Conservation (phyloP, 106 monocot genomes). For the Allium sativum region DNA sequence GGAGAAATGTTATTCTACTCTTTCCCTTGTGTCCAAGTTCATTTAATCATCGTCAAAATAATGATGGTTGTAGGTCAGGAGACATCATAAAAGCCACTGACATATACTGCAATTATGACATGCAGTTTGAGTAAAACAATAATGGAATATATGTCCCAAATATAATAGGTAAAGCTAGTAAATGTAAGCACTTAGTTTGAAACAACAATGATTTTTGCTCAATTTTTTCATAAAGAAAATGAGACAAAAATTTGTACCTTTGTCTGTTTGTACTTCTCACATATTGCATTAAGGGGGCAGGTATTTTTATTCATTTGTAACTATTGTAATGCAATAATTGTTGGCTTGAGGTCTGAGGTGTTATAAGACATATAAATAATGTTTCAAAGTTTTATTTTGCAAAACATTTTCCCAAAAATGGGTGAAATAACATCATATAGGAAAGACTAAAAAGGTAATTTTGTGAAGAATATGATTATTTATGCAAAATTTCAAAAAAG, state of each 20-base stretch:
- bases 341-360: conserved; percentile 35
- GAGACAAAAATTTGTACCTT: conserved; percentile 30
- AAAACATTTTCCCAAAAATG: no score
- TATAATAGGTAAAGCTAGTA: no score
- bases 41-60: conserved; percentile 6
- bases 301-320: conserved; percentile 47
- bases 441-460: no score
- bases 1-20: no score
- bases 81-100: conserved; percentile 4
- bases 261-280: conserved; percentile 67
- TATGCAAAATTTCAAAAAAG: no score
- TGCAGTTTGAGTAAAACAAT: neutral
- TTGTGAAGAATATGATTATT: no score
- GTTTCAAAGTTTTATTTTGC: conserved; percentile 68
- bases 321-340: conserved; percentile 45
- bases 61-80: conserved; percentile 3
- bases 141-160: no score
- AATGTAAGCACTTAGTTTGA: no score
- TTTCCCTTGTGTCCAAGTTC: no score
- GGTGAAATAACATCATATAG: no score
- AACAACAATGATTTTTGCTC: no score
- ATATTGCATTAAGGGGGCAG: conserved; percentile 57
- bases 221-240: neutral
- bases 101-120: conserved; percentile 1
- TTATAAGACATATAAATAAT: conserved; percentile 72